phyloP scores from a whole-genome alignment of 192 early-diverging fungal genomes.

The Phlyctochytrium planicorne region DNA sequence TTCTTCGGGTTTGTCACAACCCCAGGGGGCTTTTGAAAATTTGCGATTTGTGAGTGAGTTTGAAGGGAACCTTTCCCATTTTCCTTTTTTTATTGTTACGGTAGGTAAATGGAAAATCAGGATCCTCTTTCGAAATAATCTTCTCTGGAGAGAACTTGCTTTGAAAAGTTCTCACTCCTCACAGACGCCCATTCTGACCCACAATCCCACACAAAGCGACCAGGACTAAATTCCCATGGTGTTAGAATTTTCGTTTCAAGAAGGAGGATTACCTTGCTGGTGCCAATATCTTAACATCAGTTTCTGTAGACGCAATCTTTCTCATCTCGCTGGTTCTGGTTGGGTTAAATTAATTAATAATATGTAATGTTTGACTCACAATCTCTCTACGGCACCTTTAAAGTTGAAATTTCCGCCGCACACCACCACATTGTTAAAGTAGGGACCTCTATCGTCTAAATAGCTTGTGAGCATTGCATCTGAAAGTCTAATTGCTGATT shows the following conservation, averaged over 20 bases:
- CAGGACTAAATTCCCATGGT: too few relatives aligned
- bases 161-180: too few relatives aligned
- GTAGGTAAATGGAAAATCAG: too few relatives aligned
- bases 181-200: neutral
- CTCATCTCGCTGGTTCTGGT: slow-evolving; percentile 50
- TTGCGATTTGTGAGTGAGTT: too few relatives aligned
- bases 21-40: too few relatives aligned
- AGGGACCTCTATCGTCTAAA: slow-evolving; percentile 56
- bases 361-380: slow-evolving; percentile 42
- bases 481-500: too few relatives aligned
- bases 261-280: slow-evolving; percentile 51
- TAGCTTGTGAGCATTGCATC: too few relatives aligned
- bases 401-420: slow-evolving; percentile 67
- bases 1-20: too few relatives aligned
- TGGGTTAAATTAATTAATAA: slow-evolving; percentile 22
- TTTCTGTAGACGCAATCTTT: slow-evolving; percentile 51
- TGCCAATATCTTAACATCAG: slow-evolving; percentile 52
- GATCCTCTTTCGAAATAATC: too few relatives aligned
- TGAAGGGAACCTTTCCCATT: too few relatives aligned
- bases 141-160: too few relatives aligned
- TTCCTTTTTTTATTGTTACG: too few relatives aligned
- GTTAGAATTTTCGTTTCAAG: neutral
- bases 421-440: slow-evolving; percentile 67
- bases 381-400: slow-evolving; percentile 59
- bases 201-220: neutral